These are phyloP conservation scores for Nissolia schottii DNA, from an alignment of 306 rosid genomes.

Conservation along the genomic window DNA sequence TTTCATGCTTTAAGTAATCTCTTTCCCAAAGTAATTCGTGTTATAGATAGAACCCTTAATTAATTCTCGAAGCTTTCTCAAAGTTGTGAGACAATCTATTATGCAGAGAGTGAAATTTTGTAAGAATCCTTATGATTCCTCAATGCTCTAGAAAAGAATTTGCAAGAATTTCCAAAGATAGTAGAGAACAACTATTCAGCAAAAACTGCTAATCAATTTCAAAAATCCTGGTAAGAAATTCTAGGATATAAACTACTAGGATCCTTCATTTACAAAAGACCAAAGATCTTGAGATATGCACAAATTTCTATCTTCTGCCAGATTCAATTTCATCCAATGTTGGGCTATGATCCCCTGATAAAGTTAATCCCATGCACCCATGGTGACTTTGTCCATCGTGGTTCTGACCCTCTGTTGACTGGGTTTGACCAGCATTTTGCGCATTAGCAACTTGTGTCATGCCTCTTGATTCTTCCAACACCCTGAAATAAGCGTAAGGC, in stretches of 20 bases:
- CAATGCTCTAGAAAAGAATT: background rate
- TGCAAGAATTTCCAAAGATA: background rate
- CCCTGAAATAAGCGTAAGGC: constrained; percentile 73
- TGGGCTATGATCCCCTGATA: constrained; percentile 27
- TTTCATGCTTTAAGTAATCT: no score
- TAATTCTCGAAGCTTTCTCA: no score
- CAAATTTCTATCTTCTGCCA: constrained; percentile 38
- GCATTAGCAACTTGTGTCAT: constrained; percentile 23
- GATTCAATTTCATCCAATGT: constrained; percentile 54
- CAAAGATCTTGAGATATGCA: background rate
- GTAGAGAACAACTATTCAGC: background rate
- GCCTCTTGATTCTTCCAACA: constrained; percentile 44
- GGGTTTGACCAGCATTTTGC: constrained; percentile 22
- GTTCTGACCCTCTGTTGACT: constrained; percentile 25
- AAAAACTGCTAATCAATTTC: background rate
- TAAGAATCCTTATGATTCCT: no score
- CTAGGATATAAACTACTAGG: background rate
- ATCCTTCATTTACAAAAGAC: constrained; percentile 17
- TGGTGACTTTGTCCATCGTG: constrained; percentile 35
- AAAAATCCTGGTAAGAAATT: background rate
- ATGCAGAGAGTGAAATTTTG: no score
- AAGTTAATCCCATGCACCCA: constrained; percentile 47
- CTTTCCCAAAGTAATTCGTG: no score
- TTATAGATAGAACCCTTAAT: no score
- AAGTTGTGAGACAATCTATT: no score